A percentile compares a stretch with the other conserved stretches of the same genome.
Evolutionary conservation across 2,329 filamentous ascomycete species (phyloP).

Genomic region (Pseudogymnoascus sp.): DNA sequence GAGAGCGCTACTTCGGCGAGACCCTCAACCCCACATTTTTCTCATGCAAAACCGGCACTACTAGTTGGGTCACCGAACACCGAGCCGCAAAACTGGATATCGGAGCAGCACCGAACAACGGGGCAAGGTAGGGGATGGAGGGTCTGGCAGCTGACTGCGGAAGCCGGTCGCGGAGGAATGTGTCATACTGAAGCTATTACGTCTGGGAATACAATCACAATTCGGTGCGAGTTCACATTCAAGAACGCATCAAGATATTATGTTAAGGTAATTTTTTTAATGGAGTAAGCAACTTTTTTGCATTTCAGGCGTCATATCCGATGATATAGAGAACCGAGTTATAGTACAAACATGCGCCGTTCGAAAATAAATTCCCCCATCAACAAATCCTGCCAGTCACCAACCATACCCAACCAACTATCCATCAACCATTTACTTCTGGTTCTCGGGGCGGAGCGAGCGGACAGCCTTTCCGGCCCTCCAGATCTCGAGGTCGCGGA

Average conservation of each 20-base stretch:
- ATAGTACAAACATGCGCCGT: conserved; percentile 28
- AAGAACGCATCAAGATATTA: background rate
- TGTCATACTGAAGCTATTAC: background rate
- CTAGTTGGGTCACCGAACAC: background rate
- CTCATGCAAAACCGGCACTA: background rate
- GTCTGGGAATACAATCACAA: background rate
- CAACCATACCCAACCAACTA: conserved; percentile 14
- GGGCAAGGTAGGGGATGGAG: background rate
- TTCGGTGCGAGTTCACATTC: background rate
- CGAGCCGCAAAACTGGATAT: conserved; percentile 3
- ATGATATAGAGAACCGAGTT: conserved; percentile 18
- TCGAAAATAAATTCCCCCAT: conserved; percentile 7
- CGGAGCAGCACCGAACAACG: background rate
- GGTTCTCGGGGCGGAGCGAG: conserved; percentile 78
- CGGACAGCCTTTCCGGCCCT: conserved; percentile 95
- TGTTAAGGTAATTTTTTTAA: background rate
- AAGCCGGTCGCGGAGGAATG: conserved; percentile 17
- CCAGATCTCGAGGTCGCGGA: conserved; percentile 98
- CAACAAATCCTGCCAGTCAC: conserved; percentile 12
- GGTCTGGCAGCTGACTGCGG: conserved; percentile 5
- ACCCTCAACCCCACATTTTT: background rate
- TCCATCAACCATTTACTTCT: conserved; percentile 44
- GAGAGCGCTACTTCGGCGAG: background rate
- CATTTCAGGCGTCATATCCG: conserved; percentile 22
- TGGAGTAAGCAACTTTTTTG: conserved; percentile 24